Evolutionary conservation across 768 basidiomycete species (phyloP), one percentile per base, ranked within the genome.

Genomic region (Amanita muscaria): DNA sequence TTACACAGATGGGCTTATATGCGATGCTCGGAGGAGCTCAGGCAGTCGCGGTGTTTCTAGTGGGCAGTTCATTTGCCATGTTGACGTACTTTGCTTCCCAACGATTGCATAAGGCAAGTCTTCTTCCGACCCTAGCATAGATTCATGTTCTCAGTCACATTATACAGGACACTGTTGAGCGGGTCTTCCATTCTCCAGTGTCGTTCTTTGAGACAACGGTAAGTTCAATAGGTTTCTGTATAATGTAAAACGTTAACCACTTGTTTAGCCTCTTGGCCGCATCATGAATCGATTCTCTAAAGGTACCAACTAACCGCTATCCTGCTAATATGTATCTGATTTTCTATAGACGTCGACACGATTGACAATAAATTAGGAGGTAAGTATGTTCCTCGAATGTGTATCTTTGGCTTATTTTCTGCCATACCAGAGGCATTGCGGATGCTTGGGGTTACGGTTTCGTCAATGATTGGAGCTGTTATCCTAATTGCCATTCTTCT

Each of bases 241-340:
- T 12, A 6, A 7, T 16, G 18, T 29, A 43, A n/a, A 43, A 50
- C 46, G 46, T 46, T 44, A 16, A 45, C 23, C 19, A 49, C 35
- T 55, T 47, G 12, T 53, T 14, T 16, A 81, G 72, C 88, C 87
- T 5, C 70, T 88, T 16, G 91, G 91, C 12, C 78, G 88, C 9
- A 87, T 96, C 50, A 83, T 90, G 77, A 91, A 91, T 59, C 78
- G 89, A 12, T 89, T 96, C 59, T 80, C 87, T 1, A 89, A 90
- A 67, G 80, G 80, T 73, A 56, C 51, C 45, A 4, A 23, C 8
- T 37, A 18, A 7, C 5, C 31, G 3, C 19, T 2, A 1, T 19
- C 15, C 11, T 12, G 12, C 25, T 15, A 21, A 29, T 21, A 10
- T 30, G 39, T 42, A 44, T 30, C 48, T 25, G 49, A 16, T 11